Conservation (phyloP, 108 stramenopile species). For the Nannochloropsis gaditana region DNA sequence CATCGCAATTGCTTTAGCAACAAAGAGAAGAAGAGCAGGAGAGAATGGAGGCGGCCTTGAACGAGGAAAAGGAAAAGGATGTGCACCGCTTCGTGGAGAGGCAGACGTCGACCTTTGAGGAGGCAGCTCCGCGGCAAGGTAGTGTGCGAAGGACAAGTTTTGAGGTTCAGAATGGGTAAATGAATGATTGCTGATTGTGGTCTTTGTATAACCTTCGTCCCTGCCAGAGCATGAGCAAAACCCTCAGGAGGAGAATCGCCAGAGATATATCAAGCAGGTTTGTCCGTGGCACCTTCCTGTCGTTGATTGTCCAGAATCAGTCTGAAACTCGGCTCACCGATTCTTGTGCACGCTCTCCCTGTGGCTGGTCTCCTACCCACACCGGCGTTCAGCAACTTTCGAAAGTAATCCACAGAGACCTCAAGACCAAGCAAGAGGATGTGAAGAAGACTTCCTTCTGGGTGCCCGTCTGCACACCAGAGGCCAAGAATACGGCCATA, state of each 20-base stretch:
- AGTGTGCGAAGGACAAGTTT: not conserved
- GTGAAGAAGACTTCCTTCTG: constrained; percentile 21
- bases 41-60: not conserved
- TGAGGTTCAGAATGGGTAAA: too few species aligned
- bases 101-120: not conserved
- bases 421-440: not conserved
- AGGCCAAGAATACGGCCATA: not conserved
- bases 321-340: too few species aligned
- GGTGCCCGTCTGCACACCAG: constrained; percentile 15
- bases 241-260: not conserved
- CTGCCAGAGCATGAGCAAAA: not conserved
- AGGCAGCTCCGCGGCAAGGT: not conserved
- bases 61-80: not conserved
- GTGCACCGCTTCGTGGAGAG: not conserved
- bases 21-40: not conserved
- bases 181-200: too few species aligned
- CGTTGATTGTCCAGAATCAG: not conserved
- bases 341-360: too few species aligned
- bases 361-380: too few species aligned
- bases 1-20: not conserved
- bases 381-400: not conserved
- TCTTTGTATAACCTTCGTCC: too few species aligned
- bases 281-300: not conserved
- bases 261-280: not conserved
- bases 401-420: not conserved